Conservation (phyloP, 1,284 basidiomycete genomes). For the Tilletia setariae region DNA sequence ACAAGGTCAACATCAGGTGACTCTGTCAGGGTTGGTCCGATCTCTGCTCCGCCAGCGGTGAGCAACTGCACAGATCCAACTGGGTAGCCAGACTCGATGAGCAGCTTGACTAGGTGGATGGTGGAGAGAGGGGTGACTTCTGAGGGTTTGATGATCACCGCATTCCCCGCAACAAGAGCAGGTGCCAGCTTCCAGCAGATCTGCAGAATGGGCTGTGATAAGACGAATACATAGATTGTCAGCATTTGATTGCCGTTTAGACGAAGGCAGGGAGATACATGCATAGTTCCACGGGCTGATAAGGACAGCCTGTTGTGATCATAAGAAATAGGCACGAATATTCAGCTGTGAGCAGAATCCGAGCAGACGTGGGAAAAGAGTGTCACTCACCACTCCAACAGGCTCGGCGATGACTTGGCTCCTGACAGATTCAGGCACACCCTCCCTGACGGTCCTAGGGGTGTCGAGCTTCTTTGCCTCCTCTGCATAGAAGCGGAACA, state of each 20-base stretch:
- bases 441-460: slow-evolving; percentile 38
- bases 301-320: slow-evolving; percentile 30
- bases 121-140: slow-evolving; percentile 54
- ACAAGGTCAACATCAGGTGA: slow-evolving; percentile 50
- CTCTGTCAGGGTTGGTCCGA: slow-evolving; percentile 47
- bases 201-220: slow-evolving; percentile 39
- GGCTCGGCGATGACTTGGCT: slow-evolving; percentile 46
- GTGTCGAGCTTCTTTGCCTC: slow-evolving; percentile 47
- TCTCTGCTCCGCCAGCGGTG: slow-evolving; percentile 45
- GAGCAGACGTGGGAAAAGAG: neutral
- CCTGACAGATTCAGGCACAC: slow-evolving; percentile 42
- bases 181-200: slow-evolving; percentile 54
- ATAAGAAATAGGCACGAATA: neutral
- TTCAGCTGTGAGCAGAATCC: too few relatives aligned
- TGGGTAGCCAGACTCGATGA: slow-evolving; percentile 50
- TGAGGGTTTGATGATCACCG: slow-evolving; percentile 53
- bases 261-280: neutral
- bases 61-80: slow-evolving; percentile 43
- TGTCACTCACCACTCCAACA: slow-evolving; percentile 40
- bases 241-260: neutral
- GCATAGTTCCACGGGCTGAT: slow-evolving; percentile 54
- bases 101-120: slow-evolving; percentile 45
- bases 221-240: neutral
- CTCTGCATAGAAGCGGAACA: slow-evolving; percentile 52
- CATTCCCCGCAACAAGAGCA: slow-evolving; percentile 51